These are phyloP conservation scores for Dinochytrium kinnereticum DNA, from an alignment of 371 early-diverging fungal species.

Conservation along the genomic window DNA sequence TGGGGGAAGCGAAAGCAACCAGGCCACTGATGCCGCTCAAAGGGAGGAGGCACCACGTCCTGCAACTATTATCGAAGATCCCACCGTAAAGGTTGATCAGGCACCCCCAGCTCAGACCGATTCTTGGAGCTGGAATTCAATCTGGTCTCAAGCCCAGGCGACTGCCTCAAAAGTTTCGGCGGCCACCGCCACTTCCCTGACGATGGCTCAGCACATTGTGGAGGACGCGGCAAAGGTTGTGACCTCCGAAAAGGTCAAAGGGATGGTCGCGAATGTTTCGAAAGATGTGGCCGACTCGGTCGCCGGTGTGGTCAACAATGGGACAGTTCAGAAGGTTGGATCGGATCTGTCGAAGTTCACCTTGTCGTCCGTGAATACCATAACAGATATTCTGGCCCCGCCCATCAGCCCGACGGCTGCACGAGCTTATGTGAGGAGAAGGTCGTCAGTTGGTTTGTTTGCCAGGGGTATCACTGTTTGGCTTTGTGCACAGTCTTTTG, in stretches of 20 bases:
- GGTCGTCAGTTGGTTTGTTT: constrained; percentile 11
- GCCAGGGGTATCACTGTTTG: constrained; percentile 30
- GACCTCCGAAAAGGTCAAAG: constrained; percentile 37
- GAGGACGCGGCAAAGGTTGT: constrained; percentile 35
- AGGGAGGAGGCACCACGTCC: background rate
- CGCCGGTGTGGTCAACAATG: constrained; percentile 30
- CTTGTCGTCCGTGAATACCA: constrained; percentile 7
- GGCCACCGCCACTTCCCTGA: constrained; percentile 29
- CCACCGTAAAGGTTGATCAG: background rate
- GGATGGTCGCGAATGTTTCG: constrained; percentile 31
- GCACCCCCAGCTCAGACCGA: background rate
- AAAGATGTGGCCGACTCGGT: constrained; percentile 22
- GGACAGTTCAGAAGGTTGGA: constrained; percentile 29
- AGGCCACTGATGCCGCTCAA: too few species aligned
- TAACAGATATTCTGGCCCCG: constrained; percentile 24
- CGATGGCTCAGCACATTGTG: constrained; percentile 35
- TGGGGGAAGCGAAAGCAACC: background rate
- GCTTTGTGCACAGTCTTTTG: constrained; percentile 30
- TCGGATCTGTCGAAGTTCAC: constrained; percentile 13
- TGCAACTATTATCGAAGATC: background rate
- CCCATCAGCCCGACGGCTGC: constrained; percentile 21
- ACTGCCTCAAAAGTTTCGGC: constrained; percentile 31
- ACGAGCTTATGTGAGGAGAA: constrained; percentile 11
- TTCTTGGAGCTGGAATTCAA: constrained; percentile 6
- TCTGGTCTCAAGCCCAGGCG: constrained; percentile 38